Conservation (phyloP, 192 early-diverging fungal species). For the Lobosporangium transversale region DNA sequence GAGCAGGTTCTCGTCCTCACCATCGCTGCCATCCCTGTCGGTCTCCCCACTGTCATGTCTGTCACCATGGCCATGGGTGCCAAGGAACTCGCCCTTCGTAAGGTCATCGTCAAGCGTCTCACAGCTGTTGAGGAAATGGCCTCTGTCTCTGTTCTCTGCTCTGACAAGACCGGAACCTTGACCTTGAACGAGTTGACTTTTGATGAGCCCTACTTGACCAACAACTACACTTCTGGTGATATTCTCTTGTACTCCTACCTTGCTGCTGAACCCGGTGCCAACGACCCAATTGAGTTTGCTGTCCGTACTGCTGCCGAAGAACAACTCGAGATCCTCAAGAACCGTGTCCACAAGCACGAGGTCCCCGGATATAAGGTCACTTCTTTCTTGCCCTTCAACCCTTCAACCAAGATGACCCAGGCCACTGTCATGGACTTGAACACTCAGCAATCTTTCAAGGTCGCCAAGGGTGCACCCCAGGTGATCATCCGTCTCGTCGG, state of each 20-base stretch:
- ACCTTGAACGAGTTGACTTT: slow-evolving; percentile 94
- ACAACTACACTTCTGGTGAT: slow-evolving; percentile 75
- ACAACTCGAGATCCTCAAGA: slow-evolving; percentile 72
- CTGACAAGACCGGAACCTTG: slow-evolving; percentile 91
- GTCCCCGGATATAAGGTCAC: slow-evolving; percentile 93
- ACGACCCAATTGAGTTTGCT: slow-evolving; percentile 92
- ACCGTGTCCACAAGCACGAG: slow-evolving; percentile 59
- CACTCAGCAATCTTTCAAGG: slow-evolving; percentile 82
- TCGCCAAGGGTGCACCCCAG: slow-evolving; percentile 94
- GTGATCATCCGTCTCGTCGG: slow-evolving; percentile 86
- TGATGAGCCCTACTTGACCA: slow-evolving; percentile 84
- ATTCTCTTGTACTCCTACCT: slow-evolving; percentile 85
- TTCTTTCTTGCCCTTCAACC: slow-evolving; percentile 93
- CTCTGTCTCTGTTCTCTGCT: slow-evolving; percentile 88
- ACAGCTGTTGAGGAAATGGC: slow-evolving; percentile 96
- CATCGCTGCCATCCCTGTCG: slow-evolving; percentile 90
- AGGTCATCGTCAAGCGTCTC: slow-evolving; percentile 96
- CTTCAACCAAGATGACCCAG: slow-evolving; percentile 90
- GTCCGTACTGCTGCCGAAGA: slow-evolving; percentile 86
- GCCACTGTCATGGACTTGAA: slow-evolving; percentile 86
- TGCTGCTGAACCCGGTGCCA: slow-evolving; percentile 89
- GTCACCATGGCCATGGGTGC: slow-evolving; percentile 99
- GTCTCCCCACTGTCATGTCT: slow-evolving; percentile 94
- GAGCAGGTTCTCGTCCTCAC: slow-evolving; percentile 80
- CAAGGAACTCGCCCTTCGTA: slow-evolving; percentile 87